Conservation (phyloP, 2,329 filamentous ascomycete genomes). For the Sarocladium oryzae region DNA sequence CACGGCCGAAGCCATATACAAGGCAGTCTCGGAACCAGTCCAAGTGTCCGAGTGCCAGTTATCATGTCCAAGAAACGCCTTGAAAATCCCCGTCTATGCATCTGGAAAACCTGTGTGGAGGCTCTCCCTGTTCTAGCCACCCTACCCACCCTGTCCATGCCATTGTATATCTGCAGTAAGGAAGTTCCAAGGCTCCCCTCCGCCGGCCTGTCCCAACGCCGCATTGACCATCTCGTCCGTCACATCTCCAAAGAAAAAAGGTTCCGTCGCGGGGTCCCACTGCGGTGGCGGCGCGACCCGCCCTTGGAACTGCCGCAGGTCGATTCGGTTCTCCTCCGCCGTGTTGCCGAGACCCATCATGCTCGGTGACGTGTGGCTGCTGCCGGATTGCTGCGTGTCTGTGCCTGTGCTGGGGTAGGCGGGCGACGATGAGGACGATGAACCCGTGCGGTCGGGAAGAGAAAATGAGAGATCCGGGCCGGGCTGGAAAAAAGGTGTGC, state of each 20-base stretch:
- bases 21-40: too few relatives aligned
- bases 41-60: too few relatives aligned
- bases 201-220: neutral
- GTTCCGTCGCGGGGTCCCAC: constrained; percentile 25
- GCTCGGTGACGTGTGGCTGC: constrained; percentile 6
- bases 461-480: neutral
- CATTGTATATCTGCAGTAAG: constrained; percentile 6
- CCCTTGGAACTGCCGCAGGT: constrained; percentile 26
- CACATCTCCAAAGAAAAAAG: constrained; percentile 5
- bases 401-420: neutral
- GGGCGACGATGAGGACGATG: constrained; percentile 10
- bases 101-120: too few relatives aligned
- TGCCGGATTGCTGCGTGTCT: constrained; percentile 7
- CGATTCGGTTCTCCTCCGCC: constrained; percentile 28
- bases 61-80: neutral
- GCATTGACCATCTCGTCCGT: constrained; percentile 8
- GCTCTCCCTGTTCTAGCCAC: too few relatives aligned
- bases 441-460: constrained; percentile 10
- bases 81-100: neutral
- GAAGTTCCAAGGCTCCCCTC: constrained; percentile 6
- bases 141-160: neutral
- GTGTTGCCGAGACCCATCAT: constrained; percentile 26
- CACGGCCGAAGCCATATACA: neutral
- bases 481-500: neutral
- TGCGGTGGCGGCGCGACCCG: constrained; percentile 21